A percentile compares a stretch with the other conserved stretches of the same genome.
phyloP scores from a whole-genome alignment of 371 early-diverging fungal species.

The Mortierella sp. region DNA sequence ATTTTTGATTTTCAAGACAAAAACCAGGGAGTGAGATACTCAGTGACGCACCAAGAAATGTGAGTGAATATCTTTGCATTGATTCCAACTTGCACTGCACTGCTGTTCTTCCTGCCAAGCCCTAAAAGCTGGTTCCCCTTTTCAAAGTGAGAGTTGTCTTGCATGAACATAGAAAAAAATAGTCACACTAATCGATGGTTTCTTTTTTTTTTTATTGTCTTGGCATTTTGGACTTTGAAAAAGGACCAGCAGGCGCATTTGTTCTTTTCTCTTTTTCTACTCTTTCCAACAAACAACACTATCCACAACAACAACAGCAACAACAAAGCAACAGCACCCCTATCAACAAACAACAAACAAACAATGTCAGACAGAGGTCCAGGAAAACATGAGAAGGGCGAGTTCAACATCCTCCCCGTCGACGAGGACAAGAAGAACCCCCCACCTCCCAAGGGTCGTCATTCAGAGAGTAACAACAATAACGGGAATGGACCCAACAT shows the following conservation, averaged over 20 bases:
- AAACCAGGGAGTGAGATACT: no score
- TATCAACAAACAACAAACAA: neutral
- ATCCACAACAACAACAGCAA: constrained; percentile 1
- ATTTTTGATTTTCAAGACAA: no score
- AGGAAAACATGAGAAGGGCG: constrained; percentile 31
- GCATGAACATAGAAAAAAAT: neutral
- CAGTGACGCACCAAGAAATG: no score
- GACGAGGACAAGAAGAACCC: constrained; percentile 47
- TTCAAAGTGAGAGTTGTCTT: neutral
- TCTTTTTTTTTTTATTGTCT: neutral
- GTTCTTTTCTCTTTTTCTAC: neutral
- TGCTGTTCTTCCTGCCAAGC: neutral
- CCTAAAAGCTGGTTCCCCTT: neutral
- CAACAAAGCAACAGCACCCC: neutral
- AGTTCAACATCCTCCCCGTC: constrained; percentile 50
- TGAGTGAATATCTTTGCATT: neutral
- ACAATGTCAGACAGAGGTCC: constrained; percentile 19
- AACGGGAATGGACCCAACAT: constrained; percentile 20
- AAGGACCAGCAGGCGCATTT: neutral
- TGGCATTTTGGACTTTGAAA: neutral
- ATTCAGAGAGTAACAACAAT: neutral
- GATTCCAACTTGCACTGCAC: no score
- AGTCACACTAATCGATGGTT: neutral
- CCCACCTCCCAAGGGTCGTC: constrained; percentile 36
- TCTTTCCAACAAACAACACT: neutral